Conservation (phyloP, 345 rosid genomes). For the Populus nigra region DNA sequence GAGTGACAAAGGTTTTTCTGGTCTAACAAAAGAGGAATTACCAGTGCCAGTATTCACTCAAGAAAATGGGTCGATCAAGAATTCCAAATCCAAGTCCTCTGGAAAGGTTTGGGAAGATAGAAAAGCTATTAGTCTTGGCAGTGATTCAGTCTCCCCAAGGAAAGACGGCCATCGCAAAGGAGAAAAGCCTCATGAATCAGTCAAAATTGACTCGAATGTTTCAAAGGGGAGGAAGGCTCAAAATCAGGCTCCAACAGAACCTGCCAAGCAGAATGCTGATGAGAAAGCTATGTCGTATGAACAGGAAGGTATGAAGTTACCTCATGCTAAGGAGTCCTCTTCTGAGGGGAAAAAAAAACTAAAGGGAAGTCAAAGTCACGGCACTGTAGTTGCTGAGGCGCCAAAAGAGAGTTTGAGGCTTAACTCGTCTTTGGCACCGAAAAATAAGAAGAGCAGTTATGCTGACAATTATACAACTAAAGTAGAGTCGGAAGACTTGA, state of each 20-base stretch:
- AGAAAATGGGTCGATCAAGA: constrained; percentile 45
- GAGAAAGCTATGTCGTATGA: constrained; percentile 37
- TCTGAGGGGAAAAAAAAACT: constrained; percentile 51
- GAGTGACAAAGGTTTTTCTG: constrained; percentile 42
- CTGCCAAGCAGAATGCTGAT: constrained; percentile 42
- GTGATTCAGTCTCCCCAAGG: constrained; percentile 35
- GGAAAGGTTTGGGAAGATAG: constrained; percentile 55
- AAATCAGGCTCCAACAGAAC: constrained; percentile 35
- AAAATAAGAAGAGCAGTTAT: constrained; percentile 45
- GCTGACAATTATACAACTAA: constrained; percentile 33
- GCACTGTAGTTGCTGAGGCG: constrained; percentile 29
- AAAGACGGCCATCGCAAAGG: constrained; percentile 45
- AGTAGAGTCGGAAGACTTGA: constrained; percentile 40
- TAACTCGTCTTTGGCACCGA: constrained; percentile 39
- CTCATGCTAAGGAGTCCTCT: constrained; percentile 45
- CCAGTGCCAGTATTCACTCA: constrained; percentile 33
- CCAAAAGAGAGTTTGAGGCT: constrained; percentile 42
- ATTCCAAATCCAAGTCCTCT: constrained; percentile 41
- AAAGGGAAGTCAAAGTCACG: constrained; percentile 43
- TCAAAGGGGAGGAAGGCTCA: constrained; percentile 41
- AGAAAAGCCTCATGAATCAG: constrained; percentile 36
- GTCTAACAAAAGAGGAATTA: constrained; percentile 38
- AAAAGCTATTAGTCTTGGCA: constrained; percentile 38
- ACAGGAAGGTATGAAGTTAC: constrained; percentile 40
- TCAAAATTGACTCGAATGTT: constrained; percentile 40